Conservation (phyloP, 768 basidiomycete genomes). For the Sporobolomyces pararoseus region DNA sequence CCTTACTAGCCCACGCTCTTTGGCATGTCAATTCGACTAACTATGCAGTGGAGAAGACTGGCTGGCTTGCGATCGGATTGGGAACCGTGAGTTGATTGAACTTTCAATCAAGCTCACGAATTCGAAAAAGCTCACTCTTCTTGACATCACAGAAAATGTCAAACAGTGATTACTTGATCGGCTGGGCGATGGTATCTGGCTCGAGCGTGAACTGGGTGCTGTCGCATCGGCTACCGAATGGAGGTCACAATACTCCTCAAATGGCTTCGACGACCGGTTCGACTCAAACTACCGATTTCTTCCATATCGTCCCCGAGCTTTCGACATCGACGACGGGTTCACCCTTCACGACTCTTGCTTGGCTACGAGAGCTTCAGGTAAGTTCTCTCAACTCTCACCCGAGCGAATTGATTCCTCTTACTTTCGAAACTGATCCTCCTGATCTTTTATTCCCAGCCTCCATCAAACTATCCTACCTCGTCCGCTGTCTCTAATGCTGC, state of each 20-base stretch:
- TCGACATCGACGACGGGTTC: slow-evolving; percentile 10
- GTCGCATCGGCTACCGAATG: slow-evolving; percentile 22
- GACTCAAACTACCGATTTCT: background rate
- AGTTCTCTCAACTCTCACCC: too few relatives aligned
- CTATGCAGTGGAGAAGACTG: background rate
- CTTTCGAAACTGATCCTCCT: too few relatives aligned
- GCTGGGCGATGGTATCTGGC: slow-evolving; percentile 20
- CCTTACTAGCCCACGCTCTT: slow-evolving; percentile 24
- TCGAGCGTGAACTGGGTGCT: slow-evolving; percentile 16
- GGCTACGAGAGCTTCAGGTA: slow-evolving; percentile 6
- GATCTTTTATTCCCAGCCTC: too few relatives aligned
- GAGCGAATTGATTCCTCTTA: too few relatives aligned
- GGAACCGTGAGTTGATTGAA: slow-evolving; percentile 26
- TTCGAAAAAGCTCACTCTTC: too few relatives aligned
- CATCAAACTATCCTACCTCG: slow-evolving; percentile 4
- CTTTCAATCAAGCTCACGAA: too few relatives aligned
- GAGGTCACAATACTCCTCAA: background rate
- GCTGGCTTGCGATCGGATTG: slow-evolving; percentile 22
- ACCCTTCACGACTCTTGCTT: slow-evolving; percentile 14
- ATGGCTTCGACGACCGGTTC: background rate
- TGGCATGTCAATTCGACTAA: slow-evolving; percentile 25
- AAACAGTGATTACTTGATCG: slow-evolving; percentile 31
- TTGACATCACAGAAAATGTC: slow-evolving; percentile 23
- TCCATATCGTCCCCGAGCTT: slow-evolving; percentile 23
- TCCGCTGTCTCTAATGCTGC: background rate